A percentile compares a stretch with the other conserved stretches of the same genome.
These are phyloP conservation scores for Sugiyamaella paludigena DNA, from an alignment of 1,139 yeast species.

Conservation along the genomic window DNA sequence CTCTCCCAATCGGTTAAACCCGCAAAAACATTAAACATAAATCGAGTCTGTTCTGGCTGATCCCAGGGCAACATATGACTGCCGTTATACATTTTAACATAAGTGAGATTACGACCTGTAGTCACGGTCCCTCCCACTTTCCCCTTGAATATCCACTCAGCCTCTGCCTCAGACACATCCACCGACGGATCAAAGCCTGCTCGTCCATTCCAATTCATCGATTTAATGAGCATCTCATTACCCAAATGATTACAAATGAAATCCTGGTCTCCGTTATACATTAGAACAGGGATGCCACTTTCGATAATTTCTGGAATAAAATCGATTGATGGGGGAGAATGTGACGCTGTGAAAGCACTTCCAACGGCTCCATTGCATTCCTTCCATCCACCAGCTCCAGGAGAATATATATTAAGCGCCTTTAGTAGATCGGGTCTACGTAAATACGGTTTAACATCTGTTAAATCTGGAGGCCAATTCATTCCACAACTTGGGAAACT, in stretches of 20 bases:
- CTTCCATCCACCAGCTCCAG: constrained; percentile 52
- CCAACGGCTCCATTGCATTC: constrained; percentile 74
- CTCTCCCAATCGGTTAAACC: constrained; percentile 29
- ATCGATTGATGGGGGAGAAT: constrained; percentile 59
- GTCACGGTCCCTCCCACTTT: constrained; percentile 34
- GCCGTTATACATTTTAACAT: constrained; percentile 68
- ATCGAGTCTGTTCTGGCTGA: constrained; percentile 64
- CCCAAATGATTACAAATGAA: constrained; percentile 84
- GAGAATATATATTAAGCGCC: constrained; percentile 45
- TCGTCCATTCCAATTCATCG: constrained; percentile 65
- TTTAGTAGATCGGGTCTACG: constrained; percentile 52
- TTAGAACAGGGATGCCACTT: constrained; percentile 52
- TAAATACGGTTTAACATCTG: constrained; percentile 58
- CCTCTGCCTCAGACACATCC: constrained; percentile 21
- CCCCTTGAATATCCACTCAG: constrained; percentile 32
- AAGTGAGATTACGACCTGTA: constrained; percentile 68
- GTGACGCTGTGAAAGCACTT: constrained; percentile 47
- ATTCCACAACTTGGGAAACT: constrained; percentile 83
- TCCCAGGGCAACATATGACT: constrained; percentile 97
- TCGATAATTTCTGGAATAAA: constrained; percentile 64
- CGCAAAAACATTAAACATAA: constrained; percentile 46
- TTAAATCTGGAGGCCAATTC: constrained; percentile 88
- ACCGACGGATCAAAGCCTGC: constrained; percentile 42
- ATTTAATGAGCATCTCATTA: constrained; percentile 60
- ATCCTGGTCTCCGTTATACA: constrained; percentile 88